Percentiles rank a stretch among this genome's conserved stretches.
Evolutionary conservation across 805 yeast genomes (phyloP).

Genomic region (Cyberlindnera misumaiensis): DNA sequence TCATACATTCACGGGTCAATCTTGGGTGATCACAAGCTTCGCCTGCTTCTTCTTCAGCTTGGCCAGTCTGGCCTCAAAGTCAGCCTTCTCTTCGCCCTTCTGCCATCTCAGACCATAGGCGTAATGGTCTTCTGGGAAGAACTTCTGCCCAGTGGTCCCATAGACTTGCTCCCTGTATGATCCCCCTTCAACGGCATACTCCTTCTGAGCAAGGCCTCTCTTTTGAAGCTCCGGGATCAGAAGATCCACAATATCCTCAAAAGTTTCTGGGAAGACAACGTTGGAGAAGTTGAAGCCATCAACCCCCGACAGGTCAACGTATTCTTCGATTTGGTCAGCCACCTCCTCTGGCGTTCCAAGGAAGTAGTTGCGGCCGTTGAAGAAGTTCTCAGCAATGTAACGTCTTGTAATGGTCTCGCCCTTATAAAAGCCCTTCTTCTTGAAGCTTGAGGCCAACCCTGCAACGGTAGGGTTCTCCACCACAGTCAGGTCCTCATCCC

Average conservation of each 20-base stretch:
- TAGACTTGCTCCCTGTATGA: constrained; percentile 32
- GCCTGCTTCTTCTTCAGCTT: constrained; percentile 7
- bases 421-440: constrained; percentile 18
- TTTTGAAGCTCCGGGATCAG: constrained; percentile 32
- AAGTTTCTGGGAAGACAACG: constrained; percentile 32
- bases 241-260: constrained; percentile 31
- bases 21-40: background rate
- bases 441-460: constrained; percentile 22
- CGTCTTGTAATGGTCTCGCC: constrained; percentile 25
- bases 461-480: constrained; percentile 28
- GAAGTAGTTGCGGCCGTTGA: constrained; percentile 16
- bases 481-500: constrained; percentile 35
- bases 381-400: constrained; percentile 21
- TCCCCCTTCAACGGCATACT: constrained; percentile 21
- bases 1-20: no score
- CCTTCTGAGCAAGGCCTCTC: constrained; percentile 31
- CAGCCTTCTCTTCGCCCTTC: constrained; percentile 24
- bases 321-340: constrained; percentile 33
- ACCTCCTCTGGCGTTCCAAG: constrained; percentile 32
- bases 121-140: constrained; percentile 19
- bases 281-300: constrained; percentile 39
- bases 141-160: constrained; percentile 18
- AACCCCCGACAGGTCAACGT: constrained; percentile 34
- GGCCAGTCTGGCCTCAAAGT: constrained; percentile 21
- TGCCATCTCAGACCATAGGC: constrained; percentile 18